phyloP scores from a whole-genome alignment of 768 basidiomycete genomes.

The Coprinellus aureogranulatus region DNA sequence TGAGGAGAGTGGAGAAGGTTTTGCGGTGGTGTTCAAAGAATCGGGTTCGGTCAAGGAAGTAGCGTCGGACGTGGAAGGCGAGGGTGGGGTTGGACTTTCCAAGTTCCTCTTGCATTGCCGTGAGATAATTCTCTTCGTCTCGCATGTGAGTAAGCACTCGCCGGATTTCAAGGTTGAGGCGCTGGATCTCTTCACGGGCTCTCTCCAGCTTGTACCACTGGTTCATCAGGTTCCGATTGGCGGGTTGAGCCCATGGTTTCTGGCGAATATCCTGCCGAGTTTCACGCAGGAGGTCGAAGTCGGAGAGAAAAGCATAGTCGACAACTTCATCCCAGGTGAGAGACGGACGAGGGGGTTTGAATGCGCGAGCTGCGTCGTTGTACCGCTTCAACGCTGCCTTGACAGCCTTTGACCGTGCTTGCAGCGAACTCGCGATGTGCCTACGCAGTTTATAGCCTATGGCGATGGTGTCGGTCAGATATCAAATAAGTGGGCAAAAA shows the following conservation, averaged over 20 bases:
- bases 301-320: constrained; percentile 20
- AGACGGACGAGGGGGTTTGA: constrained; percentile 13
- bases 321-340: constrained; percentile 26
- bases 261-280: constrained; percentile 15
- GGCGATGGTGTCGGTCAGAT: too few relatives aligned
- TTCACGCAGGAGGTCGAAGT: constrained; percentile 21
- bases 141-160: constrained; percentile 12
- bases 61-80: not conserved
- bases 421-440: constrained; percentile 23
- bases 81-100: not conserved
- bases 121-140: constrained; percentile 8
- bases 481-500: too few relatives aligned
- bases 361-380: constrained; percentile 19
- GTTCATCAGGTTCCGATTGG: constrained; percentile 14
- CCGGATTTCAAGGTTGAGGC: constrained; percentile 16
- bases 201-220: constrained; percentile 15
- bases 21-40: not conserved
- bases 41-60: not conserved
- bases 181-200: constrained; percentile 14
- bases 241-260: constrained; percentile 16
- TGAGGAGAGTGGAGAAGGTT: not conserved
- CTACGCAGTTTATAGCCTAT: constrained; percentile 28
- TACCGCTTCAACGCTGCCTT: constrained; percentile 19
- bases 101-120: not conserved
- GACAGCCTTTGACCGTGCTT: constrained; percentile 21